Conservation (phyloP, 2,329 filamentous ascomycete genomes). For the Monilinia fructicola region DNA sequence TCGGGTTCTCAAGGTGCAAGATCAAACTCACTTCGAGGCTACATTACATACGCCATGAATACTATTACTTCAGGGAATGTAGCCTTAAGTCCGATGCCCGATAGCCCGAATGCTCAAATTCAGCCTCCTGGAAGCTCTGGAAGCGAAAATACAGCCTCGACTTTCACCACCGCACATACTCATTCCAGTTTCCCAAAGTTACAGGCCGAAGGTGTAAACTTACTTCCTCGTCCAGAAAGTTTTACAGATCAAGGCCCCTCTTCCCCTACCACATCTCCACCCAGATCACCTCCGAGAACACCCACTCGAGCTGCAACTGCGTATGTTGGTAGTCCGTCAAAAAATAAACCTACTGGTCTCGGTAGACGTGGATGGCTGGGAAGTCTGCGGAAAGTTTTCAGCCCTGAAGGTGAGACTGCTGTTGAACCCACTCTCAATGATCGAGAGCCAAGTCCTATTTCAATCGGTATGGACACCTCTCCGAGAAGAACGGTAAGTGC, state of each 20-base stretch:
- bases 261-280: background rate
- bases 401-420: slow-evolving; percentile 9
- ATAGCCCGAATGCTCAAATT: slow-evolving; percentile 23
- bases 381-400: slow-evolving; percentile 51
- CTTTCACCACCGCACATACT: slow-evolving; percentile 39
- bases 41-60: slow-evolving; percentile 35
- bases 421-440: slow-evolving; percentile 8
- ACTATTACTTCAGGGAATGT: slow-evolving; percentile 33
- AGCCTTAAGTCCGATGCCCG: slow-evolving; percentile 30
- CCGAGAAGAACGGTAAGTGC: slow-evolving; percentile 48
- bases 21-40: slow-evolving; percentile 38
- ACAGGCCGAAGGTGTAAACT: slow-evolving; percentile 36
- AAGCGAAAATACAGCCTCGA: slow-evolving; percentile 28
- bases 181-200: slow-evolving; percentile 36
- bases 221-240: slow-evolving; percentile 36
- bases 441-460: slow-evolving; percentile 34
- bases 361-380: slow-evolving; percentile 57
- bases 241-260: background rate
- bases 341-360: slow-evolving; percentile 48
- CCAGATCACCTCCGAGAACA: slow-evolving; percentile 25
- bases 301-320: slow-evolving; percentile 28
- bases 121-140: slow-evolving; percentile 33
- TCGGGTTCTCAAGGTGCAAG: slow-evolving; percentile 36
- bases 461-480: slow-evolving; percentile 26
- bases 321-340: slow-evolving; percentile 54